Evolutionary conservation across 1,284 basidiomycete species (phyloP), one percentile per base, ranked within the genome.

Genomic region (Rhodotorula glutinis): DNA sequence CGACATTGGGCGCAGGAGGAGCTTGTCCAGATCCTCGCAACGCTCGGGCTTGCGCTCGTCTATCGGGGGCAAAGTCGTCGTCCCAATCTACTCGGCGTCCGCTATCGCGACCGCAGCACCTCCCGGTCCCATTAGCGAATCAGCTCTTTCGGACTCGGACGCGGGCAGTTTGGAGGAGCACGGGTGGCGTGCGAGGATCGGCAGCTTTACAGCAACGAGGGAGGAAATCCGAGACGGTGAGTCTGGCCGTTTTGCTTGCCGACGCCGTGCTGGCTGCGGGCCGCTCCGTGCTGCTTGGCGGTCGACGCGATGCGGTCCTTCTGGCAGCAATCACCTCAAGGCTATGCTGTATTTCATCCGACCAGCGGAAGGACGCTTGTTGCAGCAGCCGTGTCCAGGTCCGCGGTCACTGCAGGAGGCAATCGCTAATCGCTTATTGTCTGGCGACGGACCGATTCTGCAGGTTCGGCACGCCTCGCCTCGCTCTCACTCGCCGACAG

Each of bases 181-280:
- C 0, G 65, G 63, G 1, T 11, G 59, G 16, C 30, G 29, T 11
- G 43, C 38, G 13, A 29, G n/a, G 49, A 51, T 71, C 27, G 72
- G 72, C 25, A 69, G 66, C 54, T 73, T 67, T 62, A 66, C 64
- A 30, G 60, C 61, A 2, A 71, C 72, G 21, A 29, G 69, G 27
- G 72, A 73, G 38, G 72, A 73, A 43, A 60, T 73, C 4, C 41
- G 72, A 16, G 72, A 73, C 44, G 69, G 72, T 71, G 25, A 65
- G 69, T 66, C n/a, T 30, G 11, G 23, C 1, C 30, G 14, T 16
- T 5, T 11, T 27, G 8, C 33, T 21, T 16, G 11, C 41, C 21
- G 3, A 10, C 19, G 1, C 9, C 33, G 10, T 1, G 5, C 9
- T 25, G 19, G 11, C 33, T 38, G 33, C 33, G 33, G 33, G 33